phyloP scores from a whole-genome alignment of 371 early-diverging fungal species.

The Mortierella sp. region DNA sequence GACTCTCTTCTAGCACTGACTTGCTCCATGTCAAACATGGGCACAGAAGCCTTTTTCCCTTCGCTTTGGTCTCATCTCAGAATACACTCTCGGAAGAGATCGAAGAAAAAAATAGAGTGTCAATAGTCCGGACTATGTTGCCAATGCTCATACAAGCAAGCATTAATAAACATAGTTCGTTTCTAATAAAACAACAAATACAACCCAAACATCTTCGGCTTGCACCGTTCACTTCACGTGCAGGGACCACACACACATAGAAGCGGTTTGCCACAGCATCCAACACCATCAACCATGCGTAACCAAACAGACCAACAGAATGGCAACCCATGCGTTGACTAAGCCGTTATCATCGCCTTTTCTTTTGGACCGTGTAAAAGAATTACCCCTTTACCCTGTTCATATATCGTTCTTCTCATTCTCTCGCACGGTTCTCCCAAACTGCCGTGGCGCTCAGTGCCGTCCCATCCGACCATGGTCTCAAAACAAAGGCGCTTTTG shows the following conservation, averaged over 20 bases:
- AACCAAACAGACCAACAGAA: neutral
- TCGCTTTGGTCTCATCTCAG: neutral
- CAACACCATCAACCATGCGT: too few relatives aligned
- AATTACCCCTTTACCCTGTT: neutral
- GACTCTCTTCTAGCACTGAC: neutral
- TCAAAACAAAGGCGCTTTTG: neutral
- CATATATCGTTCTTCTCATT: slow-evolving; percentile 1
- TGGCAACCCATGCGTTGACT: slow-evolving; percentile 5
- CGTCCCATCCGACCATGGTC: neutral
- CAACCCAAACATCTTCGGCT: neutral
- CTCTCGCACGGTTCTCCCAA: slow-evolving; percentile 9
- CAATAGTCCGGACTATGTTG: neutral
- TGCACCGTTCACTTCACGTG: neutral
- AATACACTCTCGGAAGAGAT: neutral
- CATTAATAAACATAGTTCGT: neutral
- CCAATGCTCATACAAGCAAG: too few relatives aligned
- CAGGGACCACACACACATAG: slow-evolving; percentile 1
- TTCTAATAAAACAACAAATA: neutral
- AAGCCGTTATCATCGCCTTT: neutral
- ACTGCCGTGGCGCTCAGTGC: neutral
- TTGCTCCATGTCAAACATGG: neutral
- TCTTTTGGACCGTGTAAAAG: neutral
- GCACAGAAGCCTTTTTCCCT: neutral
- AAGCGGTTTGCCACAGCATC: neutral
- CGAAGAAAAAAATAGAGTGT: neutral